Evolutionary conservation across 1,139 yeast species (phyloP).

Genomic region (Yamadazyma siamensis): DNA sequence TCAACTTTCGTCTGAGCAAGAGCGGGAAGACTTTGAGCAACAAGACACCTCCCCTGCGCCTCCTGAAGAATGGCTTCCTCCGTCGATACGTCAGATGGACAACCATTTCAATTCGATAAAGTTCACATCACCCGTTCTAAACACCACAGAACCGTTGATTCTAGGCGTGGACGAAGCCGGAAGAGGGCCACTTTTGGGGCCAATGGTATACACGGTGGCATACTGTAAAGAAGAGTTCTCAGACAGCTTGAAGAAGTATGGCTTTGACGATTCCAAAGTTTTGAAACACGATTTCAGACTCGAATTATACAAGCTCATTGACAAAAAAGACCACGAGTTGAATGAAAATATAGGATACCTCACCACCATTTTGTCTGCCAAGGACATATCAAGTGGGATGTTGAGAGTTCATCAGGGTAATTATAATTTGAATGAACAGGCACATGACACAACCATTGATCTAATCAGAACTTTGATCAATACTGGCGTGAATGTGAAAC

Average conservation of each 20-base stretch:
- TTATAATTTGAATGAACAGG: slow-evolving; percentile 89
- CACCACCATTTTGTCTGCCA: slow-evolving; percentile 78
- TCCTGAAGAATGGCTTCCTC: slow-evolving; percentile 25
- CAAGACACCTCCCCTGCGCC: no score
- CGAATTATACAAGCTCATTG: slow-evolving; percentile 56
- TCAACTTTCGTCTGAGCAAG: not conserved
- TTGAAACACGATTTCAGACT: slow-evolving; percentile 71
- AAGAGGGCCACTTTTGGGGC: slow-evolving; percentile 94
- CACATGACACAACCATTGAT: slow-evolving; percentile 88
- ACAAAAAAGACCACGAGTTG: slow-evolving; percentile 43
- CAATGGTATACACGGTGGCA: slow-evolving; percentile 93
- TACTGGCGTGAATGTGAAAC: slow-evolving; percentile 59
- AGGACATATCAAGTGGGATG: slow-evolving; percentile 89
- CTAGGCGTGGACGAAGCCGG: slow-evolving; percentile 98
- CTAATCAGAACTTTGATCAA: slow-evolving; percentile 61
- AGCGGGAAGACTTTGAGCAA: no score
- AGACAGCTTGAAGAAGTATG: slow-evolving; percentile 51
- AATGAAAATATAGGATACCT: slow-evolving; percentile 78
- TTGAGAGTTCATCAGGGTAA: slow-evolving; percentile 53
- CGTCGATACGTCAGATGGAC: slow-evolving; percentile 25
- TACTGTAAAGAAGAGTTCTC: slow-evolving; percentile 65
- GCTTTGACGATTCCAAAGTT: slow-evolving; percentile 91
- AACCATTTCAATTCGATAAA: slow-evolving; percentile 31
- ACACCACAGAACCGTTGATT: slow-evolving; percentile 30
- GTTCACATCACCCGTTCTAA: slow-evolving; percentile 32